Evolutionary conservation across 2,329 filamentous ascomycete genomes (phyloP), one percentile per base, ranked within the genome.

Genomic region (Stylonectria norvegica): DNA sequence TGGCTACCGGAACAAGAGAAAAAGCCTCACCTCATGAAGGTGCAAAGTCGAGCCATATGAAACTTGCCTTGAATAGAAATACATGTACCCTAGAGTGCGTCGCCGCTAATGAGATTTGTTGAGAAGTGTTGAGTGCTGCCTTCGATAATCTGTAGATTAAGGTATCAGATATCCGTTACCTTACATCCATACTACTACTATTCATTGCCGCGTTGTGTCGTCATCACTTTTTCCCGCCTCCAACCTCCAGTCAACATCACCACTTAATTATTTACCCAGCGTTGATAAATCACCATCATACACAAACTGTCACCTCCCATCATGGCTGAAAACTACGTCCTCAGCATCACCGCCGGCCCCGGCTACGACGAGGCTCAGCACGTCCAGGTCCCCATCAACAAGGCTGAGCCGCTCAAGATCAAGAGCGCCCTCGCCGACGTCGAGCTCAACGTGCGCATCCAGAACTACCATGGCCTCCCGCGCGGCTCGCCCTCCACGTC

Each of bases 291-390:
- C n/a, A n/a, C n/a, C n/a, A n/a, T n/a, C n/a, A n/a, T n/a, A n/a
- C n/a, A n/a, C 42, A 45, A n/a, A n/a, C n/a, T 8, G 6, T 14
- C n/a, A 8, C 5, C n/a, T 19, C 29, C 27, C 10, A 42, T 34
- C 18, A 81, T 80, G 81, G 72, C 81, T 14, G 77, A 85, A 43
- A 83, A 86, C 52, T 95, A 93, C 64, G 76, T 87, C 36, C 75
- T 97, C 47, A 79, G 78, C 51, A 83, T 96, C 40, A 94, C 89
- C 0, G 88, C 88, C 1, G 91, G 91, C 3, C 74, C 86, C 2
- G 71, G 72, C 49, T 95, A 96, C 66, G 80, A 93, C 60, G 65
- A 73, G 22, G 65, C 72, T n/a, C 76, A 77, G n/a, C 89, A 95
- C 56, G 67, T 81, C 45, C 69, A 80, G 19, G 82, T 96, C 8